These are phyloP conservation scores for Ceratocystis ficicola DNA, from an alignment of 2,329 filamentous ascomycete species.

Conservation along the genomic window DNA sequence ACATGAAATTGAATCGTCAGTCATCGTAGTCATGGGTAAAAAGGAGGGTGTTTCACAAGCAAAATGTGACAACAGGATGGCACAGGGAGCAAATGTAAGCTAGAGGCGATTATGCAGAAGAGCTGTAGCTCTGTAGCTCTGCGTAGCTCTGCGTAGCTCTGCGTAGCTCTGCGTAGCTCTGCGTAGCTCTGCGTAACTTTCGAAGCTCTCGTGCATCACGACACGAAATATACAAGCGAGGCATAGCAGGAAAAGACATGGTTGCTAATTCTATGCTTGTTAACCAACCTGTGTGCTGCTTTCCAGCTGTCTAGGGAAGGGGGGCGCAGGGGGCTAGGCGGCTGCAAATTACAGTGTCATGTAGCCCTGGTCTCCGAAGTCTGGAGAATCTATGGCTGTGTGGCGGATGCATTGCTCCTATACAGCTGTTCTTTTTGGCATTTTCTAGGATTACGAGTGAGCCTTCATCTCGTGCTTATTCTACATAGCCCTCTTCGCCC, in stretches of 20 bases:
- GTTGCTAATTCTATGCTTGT: no score
- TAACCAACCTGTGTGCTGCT: neutral
- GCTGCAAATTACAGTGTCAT: neutral
- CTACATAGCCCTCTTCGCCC: neutral
- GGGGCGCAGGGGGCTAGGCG: neutral
- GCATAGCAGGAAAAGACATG: no score
- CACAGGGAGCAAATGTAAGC: neutral
- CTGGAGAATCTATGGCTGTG: neutral
- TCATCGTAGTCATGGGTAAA: neutral
- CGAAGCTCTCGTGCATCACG: neutral
- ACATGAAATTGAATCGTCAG: no score
- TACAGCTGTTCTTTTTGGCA: neutral
- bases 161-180: no score
- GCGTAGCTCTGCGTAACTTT: no score
- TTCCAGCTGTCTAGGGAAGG: neutral
- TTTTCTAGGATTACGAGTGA: neutral
- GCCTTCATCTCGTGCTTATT: neutral
- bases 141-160: no score
- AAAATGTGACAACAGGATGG: neutral
- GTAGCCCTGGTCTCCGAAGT: neutral
- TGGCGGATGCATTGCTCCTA: neutral
- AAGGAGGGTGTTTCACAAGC: neutral
- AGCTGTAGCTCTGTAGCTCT: no score
- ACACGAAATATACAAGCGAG: neutral
- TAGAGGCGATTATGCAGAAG: no score